Evolutionary conservation across 805 yeast genomes (phyloP).

Genomic region (Ogataea minuta): DNA sequence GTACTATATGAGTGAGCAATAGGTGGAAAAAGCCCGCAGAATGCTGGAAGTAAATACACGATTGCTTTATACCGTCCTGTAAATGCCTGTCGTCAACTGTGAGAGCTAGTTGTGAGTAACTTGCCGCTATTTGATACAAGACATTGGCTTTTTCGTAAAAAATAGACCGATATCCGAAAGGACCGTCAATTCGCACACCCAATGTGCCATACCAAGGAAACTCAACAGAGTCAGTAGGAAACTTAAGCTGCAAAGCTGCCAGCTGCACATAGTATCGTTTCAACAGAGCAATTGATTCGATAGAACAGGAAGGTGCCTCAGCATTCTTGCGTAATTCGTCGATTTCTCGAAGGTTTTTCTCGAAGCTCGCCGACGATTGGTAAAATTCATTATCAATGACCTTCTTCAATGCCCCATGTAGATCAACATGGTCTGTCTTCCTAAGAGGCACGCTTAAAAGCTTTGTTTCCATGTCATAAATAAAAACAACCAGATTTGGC

Average conservation of each 20-base stretch:
- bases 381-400: conserved; percentile 42
- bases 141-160: conserved; percentile 61
- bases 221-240: conserved; percentile 58
- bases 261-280: conserved; percentile 49
- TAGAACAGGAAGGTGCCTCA: conserved; percentile 29
- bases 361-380: conserved; percentile 34
- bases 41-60: conserved; percentile 64
- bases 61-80: conserved; percentile 55
- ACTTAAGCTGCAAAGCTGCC: conserved; percentile 46
- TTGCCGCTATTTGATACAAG: conserved; percentile 65
- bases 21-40: conserved; percentile 66
- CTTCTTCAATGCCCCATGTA: conserved; percentile 32
- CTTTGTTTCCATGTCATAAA: conserved; percentile 26
- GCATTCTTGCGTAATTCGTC: conserved; percentile 44
- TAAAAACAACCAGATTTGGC: conserved; percentile 4
- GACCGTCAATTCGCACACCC: conserved; percentile 52
- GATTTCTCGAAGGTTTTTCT: conserved; percentile 37
- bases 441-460: conserved; percentile 40
- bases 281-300: conserved; percentile 37
- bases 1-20: conserved; percentile 27
- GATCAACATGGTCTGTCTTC: conserved; percentile 34
- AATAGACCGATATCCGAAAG: conserved; percentile 46
- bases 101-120: conserved; percentile 56
- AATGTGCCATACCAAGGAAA: conserved; percentile 76
- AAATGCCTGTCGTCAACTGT: conserved; percentile 39